Base-by-base conservation (phyloP, 2,329 filamentous ascomycete species). In the Thermomyces lanuginosus region DNA sequence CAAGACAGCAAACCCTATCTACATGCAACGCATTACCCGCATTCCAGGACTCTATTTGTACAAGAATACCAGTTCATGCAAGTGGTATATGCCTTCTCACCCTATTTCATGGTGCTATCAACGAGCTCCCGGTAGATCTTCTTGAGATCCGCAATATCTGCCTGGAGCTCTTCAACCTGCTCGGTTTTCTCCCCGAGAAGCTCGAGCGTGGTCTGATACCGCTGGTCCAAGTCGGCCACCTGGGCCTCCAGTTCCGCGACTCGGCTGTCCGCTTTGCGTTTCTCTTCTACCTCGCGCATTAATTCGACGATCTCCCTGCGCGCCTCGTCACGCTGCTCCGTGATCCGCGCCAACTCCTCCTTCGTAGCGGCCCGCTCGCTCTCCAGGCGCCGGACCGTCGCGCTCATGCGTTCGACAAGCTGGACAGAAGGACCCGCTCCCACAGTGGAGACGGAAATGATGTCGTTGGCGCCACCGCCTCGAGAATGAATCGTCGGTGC, bases 161-260 rank as follows among this genome's bases (percentile, higher is more conserved):
- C 76, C 51, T 66, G 72, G 39, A 98, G 60, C 61, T 98, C 89
- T 46, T 92, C 83, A 2, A 92, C 84, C 45, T 77, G 61, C 61
- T 98, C 89, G 51, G 82, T 92, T 68, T 92, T 92, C 66, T 98
- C 89, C 1, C 89, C 89, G 30, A 98, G 58, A 72, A 95, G 76
- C 58, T 95, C 84, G 28, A 98, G 61, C 33, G 82, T 91, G 8
- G 83, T 89, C 48, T 92, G 74, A 48, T 95, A 92, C 42, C 86
- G 66, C 35, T 70, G 61, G 43, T 80, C 74, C 37, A 93, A 60
- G 21, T 70, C 68, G 15, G 56, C 58, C 26, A 92, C 59, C 39
- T 82, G 69, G 23, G 54, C 57, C 49, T 91, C 76, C 8, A 93
- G 51, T 33, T 66, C 63, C 11, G 61, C 58, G 1, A 83, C 66